Base-by-base conservation (phyloP, 352 stramenopile genomes). In the Pythium periplocum region DNA sequence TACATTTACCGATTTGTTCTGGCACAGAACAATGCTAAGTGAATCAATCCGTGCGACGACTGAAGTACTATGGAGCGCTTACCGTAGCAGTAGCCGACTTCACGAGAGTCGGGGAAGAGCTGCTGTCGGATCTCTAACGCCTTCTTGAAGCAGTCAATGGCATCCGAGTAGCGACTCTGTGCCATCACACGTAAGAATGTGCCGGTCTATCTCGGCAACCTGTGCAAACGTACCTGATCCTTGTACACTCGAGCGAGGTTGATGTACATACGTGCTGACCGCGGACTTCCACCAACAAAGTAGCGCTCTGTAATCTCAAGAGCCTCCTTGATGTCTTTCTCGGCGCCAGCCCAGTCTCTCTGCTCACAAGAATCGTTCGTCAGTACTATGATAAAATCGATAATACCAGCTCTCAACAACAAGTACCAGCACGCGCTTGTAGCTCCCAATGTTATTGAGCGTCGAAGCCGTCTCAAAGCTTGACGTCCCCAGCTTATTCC, bases 1-100 rank as follows among this genome's bases (percentile, higher is more conserved):
- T 68, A 31, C 79, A 90, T 36, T 88, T 87, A 40, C 83, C 83
- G 34, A 93, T 90, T 89, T 90, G 80, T 35, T 93, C 82, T 90
- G 53, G 32, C 8, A 11, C 7, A 12, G 6, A 35, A 48, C 3
- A 38, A 38, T 39, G 30, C 26, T 42, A 35, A 46, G 39, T 7
- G 1, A 31, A 52, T 9, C 17, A 26, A 26, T 26, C 17, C 17
- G 17, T 26, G 17, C 17, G 17, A 26, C 17, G 17, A 26, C 0
- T 26, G 17, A 26, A 26, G 1, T 55, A 37, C 31, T 32, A 46
- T 42, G 9, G 10, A 56, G n/a, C 4, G 48, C 73, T 44, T 71
- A 87, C 80, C 78, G 45, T 88, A 72, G 33, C 79, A 90, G 55
- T 83, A 90, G 4, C 79, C 83, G 54, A 90, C 79, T 59, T 93